These are phyloP conservation scores for Mycena crocata DNA, from an alignment of 768 basidiomycete genomes.

Conservation along the genomic window DNA sequence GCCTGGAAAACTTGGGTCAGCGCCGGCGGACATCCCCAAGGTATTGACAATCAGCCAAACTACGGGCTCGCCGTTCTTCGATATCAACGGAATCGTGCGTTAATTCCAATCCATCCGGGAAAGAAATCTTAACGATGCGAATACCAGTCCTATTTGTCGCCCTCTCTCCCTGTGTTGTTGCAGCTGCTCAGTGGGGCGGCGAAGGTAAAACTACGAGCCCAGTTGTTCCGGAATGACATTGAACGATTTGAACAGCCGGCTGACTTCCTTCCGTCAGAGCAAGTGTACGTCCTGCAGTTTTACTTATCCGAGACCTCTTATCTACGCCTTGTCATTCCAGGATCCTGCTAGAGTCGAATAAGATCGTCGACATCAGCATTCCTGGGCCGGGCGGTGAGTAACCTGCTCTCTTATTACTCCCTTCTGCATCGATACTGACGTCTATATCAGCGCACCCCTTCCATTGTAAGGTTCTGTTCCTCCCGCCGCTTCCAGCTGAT, in stretches of 20 bases:
- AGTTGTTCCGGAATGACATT: too few relatives aligned
- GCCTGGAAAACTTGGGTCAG: constrained; percentile 29
- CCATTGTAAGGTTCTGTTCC: constrained; percentile 24
- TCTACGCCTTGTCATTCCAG: neutral
- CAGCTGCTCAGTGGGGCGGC: constrained; percentile 18
- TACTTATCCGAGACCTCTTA: too few relatives aligned
- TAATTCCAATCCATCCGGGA: neutral
- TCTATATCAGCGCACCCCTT: constrained; percentile 33
- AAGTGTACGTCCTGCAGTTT: neutral
- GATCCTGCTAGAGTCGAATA: constrained; percentile 7
- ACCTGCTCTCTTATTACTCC: neutral
- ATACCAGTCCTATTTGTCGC: constrained; percentile 5
- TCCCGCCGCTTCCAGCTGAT: too few relatives aligned
- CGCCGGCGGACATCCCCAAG: constrained; percentile 22
- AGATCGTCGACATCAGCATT: constrained; percentile 19
- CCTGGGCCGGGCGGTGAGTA: constrained; percentile 13
- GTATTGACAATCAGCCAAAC: constrained; percentile 28
- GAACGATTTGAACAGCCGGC: constrained; percentile 3
- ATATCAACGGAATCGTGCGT: constrained; percentile 31
- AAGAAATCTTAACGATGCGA: neutral
- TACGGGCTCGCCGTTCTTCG: constrained; percentile 30
- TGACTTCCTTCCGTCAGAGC: constrained; percentile 7
- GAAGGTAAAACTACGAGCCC: neutral
- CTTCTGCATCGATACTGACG: neutral
- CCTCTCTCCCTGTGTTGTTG: constrained; percentile 14